These are phyloP conservation scores for Nymphaea thermarum DNA, from an alignment of 164 flowering plant genomes.

Conservation along the genomic window DNA sequence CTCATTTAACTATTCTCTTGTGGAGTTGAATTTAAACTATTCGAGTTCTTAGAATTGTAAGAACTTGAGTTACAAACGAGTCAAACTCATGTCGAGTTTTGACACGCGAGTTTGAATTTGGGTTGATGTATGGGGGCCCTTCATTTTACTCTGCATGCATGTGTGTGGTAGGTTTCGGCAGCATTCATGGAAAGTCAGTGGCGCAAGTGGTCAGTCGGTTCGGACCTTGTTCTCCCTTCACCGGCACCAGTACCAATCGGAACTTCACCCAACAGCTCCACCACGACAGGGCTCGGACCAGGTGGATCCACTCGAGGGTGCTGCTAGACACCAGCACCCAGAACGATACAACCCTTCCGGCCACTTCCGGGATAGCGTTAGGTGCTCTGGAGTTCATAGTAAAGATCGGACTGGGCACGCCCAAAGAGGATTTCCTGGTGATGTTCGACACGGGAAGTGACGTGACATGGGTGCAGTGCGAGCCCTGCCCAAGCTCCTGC, in stretches of 20 bases:
- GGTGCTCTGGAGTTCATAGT: slow-evolving; percentile 30
- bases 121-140: no score
- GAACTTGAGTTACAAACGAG: no score
- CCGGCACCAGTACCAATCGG: not conserved
- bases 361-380: slow-evolving; percentile 16
- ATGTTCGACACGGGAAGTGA: slow-evolving; percentile 43
- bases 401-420: slow-evolving; percentile 38
- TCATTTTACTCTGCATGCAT: no score
- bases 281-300: not conserved
- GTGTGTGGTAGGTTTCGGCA: no score
- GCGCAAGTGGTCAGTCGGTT: not conserved
- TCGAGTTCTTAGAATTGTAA: no score
- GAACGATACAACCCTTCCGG: slow-evolving; percentile 6
- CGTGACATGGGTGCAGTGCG: slow-evolving; percentile 42
- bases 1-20: no score
- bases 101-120: no score
- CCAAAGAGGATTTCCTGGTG: slow-evolving; percentile 15
- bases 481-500: slow-evolving; percentile 28
- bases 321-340: not conserved
- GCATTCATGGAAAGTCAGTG: not conserved
- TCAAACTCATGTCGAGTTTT: no score
- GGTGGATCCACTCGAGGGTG: not conserved
- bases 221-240: not conserved
- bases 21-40: no score
- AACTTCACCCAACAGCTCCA: not conserved